Percentiles rank a stretch among this genome's conserved stretches.
Evolutionary conservation across 306 rosid species (phyloP).

Genomic region (Sicyos edulis): DNA sequence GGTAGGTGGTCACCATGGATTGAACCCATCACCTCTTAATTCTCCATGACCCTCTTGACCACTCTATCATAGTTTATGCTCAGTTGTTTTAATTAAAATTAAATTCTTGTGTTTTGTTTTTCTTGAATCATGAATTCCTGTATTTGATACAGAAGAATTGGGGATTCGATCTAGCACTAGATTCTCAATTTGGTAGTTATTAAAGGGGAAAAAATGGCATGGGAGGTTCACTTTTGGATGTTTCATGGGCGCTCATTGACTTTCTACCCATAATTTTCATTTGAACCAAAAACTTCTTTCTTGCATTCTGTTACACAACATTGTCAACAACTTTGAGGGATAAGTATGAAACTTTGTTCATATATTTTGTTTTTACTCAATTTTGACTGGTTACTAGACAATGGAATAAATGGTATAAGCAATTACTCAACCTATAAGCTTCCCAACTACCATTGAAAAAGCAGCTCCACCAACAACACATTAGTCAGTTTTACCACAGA

Average conservation of each 20-base stretch:
- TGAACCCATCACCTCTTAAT: too few species aligned
- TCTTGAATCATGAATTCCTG: background rate
- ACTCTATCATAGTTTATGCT: too few species aligned
- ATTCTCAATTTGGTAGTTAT: background rate
- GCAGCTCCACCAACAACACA: background rate
- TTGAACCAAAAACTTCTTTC: background rate
- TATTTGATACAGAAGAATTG: background rate
- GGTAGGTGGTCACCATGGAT: too few species aligned
- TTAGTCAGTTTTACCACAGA: background rate
- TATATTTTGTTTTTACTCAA: background rate
- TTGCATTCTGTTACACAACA: background rate
- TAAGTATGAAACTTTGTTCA: background rate
- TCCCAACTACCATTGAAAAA: background rate
- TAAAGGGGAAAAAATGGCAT: background rate
- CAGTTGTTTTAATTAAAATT: too few species aligned
- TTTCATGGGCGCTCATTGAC: background rate
- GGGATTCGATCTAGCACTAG: background rate
- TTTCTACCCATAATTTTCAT: slow-evolving; percentile 2
- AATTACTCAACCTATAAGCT: background rate
- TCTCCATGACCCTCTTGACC: too few species aligned
- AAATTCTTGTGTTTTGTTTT: too few species aligned
- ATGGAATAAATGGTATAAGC: background rate
- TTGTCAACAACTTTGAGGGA: background rate
- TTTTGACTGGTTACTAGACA: background rate
- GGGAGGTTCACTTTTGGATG: background rate